These are phyloP conservation scores for Botryotinia globosa DNA, from an alignment of 2,329 filamentous ascomycete species.

Conservation along the genomic window DNA sequence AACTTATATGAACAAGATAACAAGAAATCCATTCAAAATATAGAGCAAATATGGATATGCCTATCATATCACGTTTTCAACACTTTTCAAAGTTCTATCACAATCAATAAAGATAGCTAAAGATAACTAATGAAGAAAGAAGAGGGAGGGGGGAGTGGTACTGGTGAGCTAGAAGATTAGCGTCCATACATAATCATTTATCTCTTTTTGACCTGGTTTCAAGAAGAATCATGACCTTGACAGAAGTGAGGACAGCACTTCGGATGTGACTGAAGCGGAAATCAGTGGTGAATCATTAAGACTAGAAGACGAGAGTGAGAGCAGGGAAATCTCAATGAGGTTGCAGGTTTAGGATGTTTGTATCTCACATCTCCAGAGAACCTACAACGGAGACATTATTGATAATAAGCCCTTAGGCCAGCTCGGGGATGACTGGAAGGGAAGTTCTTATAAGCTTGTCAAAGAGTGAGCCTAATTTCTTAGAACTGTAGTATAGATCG, in stretches of 20 bases:
- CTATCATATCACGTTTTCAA: neutral
- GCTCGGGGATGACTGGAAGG: neutral
- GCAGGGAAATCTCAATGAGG: neutral
- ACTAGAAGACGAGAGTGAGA: neutral
- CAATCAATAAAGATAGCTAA: neutral
- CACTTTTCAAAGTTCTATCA: neutral
- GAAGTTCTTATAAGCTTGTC: neutral
- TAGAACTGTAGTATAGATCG: constrained; percentile 6
- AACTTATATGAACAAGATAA: neutral
- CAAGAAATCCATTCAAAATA: neutral
- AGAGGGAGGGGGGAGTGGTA: neutral
- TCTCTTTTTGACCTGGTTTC: neutral
- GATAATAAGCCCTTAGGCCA: neutral
- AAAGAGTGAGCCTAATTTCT: neutral
- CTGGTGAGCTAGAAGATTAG: neutral
- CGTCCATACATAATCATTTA: neutral
- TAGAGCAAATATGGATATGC: neutral
- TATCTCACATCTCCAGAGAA: neutral
- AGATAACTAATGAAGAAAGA: no score
- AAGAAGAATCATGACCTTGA: neutral
- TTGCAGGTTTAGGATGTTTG: neutral
- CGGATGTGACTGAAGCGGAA: neutral
- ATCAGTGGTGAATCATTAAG: no score
- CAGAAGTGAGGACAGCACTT: neutral
- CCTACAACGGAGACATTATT: neutral